phyloP scores from a whole-genome alignment of 345 rosid species.

The Anacardium occidentale region DNA sequence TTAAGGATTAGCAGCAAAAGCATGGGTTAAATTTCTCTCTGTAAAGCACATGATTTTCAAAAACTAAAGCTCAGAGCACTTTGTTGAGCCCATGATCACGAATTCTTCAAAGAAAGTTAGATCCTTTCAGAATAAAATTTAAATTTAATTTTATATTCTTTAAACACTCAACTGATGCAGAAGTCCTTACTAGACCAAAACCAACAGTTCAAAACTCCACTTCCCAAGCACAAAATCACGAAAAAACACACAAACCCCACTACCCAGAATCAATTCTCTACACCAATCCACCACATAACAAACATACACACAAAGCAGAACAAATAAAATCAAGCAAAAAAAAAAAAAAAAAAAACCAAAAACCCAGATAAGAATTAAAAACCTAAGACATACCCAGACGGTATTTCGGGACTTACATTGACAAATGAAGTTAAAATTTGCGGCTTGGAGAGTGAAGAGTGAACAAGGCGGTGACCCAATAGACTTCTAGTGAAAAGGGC shows the following conservation, averaged over 20 bases:
- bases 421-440: constrained; percentile 32
- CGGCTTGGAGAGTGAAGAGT: constrained; percentile 32
- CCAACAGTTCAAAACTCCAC: neutral
- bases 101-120: neutral
- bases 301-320: constrained; percentile 18
- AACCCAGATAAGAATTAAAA: constrained; percentile 12
- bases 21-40: neutral
- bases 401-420: constrained; percentile 41
- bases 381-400: constrained; percentile 13
- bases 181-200: neutral
- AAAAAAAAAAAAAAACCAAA: neutral
- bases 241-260: constrained; percentile 4
- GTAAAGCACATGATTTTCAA: too few species aligned
- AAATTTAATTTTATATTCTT: neutral
- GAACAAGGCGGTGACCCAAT: constrained; percentile 46
- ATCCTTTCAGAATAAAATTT: neutral
- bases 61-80: too few species aligned
- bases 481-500: constrained; percentile 43
- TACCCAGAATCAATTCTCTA: constrained; percentile 9
- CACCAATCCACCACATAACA: neutral
- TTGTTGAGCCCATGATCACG: too few species aligned
- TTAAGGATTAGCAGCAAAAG: neutral
- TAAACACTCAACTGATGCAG: neutral
- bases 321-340: constrained; percentile 12
- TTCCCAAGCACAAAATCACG: neutral